Evolutionary conservation across 805 yeast species (phyloP).

Genomic region (Saturnispora saitoi): DNA sequence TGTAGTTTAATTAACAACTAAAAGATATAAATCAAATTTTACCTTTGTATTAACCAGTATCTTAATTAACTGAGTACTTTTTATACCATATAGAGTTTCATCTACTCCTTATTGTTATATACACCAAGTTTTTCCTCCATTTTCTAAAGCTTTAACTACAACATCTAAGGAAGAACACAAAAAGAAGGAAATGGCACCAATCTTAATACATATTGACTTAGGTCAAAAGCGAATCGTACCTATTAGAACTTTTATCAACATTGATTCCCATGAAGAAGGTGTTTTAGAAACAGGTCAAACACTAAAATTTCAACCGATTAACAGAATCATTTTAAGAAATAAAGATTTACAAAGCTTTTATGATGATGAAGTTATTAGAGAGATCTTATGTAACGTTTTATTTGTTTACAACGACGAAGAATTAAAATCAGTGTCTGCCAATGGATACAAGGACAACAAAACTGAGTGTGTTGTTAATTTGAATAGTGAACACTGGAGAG

Average conservation of each 20-base stretch:
- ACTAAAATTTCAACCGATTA: slow-evolving; percentile 6
- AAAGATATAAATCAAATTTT: too few species aligned
- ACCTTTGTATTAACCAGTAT: too few species aligned
- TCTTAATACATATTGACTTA: slow-evolving; percentile 1
- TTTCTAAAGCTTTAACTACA: neutral
- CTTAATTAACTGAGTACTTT: too few species aligned
- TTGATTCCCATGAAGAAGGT: slow-evolving; percentile 3
- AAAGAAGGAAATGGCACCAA: slow-evolving; percentile 4
- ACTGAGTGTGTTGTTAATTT: slow-evolving; percentile 3
- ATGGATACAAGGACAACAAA: neutral
- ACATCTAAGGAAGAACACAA: too few species aligned
- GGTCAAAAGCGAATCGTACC: slow-evolving; percentile 9
- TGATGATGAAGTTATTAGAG: slow-evolving; percentile 12
- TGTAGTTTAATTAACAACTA: neutral
- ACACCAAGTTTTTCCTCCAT: neutral
- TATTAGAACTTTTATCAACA: slow-evolving; percentile 22
- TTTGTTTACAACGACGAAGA: slow-evolving; percentile 19
- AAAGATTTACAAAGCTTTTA: slow-evolving; percentile 19
- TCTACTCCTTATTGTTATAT: neutral
- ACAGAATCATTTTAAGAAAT: slow-evolving; percentile 20
- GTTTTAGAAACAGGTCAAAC: neutral
- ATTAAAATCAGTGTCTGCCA: slow-evolving; percentile 8
- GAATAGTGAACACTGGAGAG: slow-evolving; percentile 21
- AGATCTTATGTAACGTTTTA: slow-evolving; percentile 15
- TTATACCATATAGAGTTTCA: too few species aligned